Evolutionary conservation across 768 basidiomycete genomes (phyloP), one percentile per base, ranked within the genome.

Genomic region (Pleurotus cornucopiae): DNA sequence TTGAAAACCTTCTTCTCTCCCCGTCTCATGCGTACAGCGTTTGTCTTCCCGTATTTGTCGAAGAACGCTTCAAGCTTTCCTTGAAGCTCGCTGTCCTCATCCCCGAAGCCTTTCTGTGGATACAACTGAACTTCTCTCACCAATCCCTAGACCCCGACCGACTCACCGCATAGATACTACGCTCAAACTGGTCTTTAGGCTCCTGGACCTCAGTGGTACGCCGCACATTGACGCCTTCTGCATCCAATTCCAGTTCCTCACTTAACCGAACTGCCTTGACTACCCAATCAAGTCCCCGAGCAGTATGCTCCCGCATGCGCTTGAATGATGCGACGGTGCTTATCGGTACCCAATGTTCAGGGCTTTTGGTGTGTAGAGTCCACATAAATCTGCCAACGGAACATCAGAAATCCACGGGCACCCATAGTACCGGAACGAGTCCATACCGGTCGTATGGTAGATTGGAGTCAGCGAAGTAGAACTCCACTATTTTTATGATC

Each of bases 381-480:
- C 94, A 98, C 90, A 97, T 93, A 77, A 94, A 97, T 73, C 92
- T 94, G 57, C 11, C 14, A 18, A 14, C 18, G 11, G 30, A 11
- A 34, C 30, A 34, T 34, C 30, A 34, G 30, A 30, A 30, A 30
- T 34, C 4, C 30, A 9, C 2, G 11, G 30, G 4, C 7, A 34
- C 30, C 30, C 2, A 20, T 38, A 20, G n/a, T 38, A 0, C 9
- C 13, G 2, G 16, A 44, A 43, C 41, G 44, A 38, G 49, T 51
- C 11, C 78, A 23, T 64, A 88, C 88, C 84, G 89, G 78, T 94
- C 91, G 61, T 83, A 94, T 1, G 95, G 95, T 53, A 98, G 81
- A 71, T 98, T 97, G n/a, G 93, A 82, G 71, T 96, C 94, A 51
- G 90, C 90, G 72, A 98, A 94, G 76, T 98, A 97, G 71, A 97